phyloP scores from a whole-genome alignment of 164 flowering plant genomes.

The Santalum album region DNA sequence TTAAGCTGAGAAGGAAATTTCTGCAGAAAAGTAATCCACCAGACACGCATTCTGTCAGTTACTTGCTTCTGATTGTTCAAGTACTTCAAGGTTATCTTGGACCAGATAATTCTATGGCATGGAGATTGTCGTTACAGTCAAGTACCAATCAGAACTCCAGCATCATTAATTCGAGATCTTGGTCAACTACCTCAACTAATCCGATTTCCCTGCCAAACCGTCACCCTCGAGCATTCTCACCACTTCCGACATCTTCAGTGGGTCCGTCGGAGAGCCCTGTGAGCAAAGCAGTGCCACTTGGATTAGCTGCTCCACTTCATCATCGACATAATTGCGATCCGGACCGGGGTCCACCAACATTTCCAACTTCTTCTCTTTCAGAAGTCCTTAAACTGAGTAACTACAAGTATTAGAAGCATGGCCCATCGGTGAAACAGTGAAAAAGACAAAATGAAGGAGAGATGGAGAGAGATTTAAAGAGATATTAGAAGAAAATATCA shows the following conservation, averaged over 20 bases:
- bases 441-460: no score
- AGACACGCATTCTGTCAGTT: no score
- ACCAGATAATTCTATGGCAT: constrained; percentile 27
- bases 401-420: background rate
- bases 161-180: constrained; percentile 2
- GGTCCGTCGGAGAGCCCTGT: constrained; percentile 9
- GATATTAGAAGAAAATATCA: no score
- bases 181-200: constrained; percentile 8
- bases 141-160: constrained; percentile 20
- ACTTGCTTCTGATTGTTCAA: no score
- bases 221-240: constrained; percentile 16
- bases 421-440: background rate
- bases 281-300: constrained; percentile 16
- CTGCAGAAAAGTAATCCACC: no score
- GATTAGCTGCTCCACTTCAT: constrained; percentile 15
- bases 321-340: constrained; percentile 10
- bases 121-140: constrained; percentile 22
- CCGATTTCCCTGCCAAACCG: constrained; percentile 15
- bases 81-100: constrained; percentile 30
- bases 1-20: no score
- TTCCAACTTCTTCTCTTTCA: constrained; percentile 14
- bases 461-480: no score
- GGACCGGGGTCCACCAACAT: constrained; percentile 11
- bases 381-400: constrained; percentile 19
- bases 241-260: constrained; percentile 16